Base-by-base conservation (phyloP, 345 rosid genomes). In the Lagerstroemia speciosa region DNA sequence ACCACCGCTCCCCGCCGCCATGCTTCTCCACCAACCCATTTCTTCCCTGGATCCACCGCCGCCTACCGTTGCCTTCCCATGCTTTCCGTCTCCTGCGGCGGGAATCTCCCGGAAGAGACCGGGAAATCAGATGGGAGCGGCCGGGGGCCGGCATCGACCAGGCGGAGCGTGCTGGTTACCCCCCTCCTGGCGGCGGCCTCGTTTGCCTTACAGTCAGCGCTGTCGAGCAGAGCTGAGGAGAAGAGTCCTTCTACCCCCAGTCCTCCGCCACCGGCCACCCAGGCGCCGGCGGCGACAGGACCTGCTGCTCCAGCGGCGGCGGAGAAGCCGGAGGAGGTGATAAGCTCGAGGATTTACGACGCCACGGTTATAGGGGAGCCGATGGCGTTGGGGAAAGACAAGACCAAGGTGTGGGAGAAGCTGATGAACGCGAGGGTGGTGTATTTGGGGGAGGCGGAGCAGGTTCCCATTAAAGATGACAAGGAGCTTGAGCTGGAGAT, bases 351-450 rank as follows among this genome's bases (percentile, higher is more conserved):
- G 72, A 91, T 90, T 32, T 87, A 93, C 61, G 96, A 93, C 66
- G 96, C 97, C 74, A 83, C 91, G 71, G 89, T 70, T 52, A 90
- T 90, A 0, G 98, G 98, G 62, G 98, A 93, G 88, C 98, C 96
- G 76, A 34, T 85, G 88, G 96, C 97, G 55, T 72, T 86, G 63
- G 93, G 94, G 68, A 93, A 84, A 81, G 96, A 87, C 33, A 93
- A 81, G 91, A 81, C 68, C 27, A 93, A 77, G 75, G 92, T 86
- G 62, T 89, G 93, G 96, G 98, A 90, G 79, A 93, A 85, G 93
- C 64, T 90, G 52, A 76, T 85, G 89, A 85, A 80, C 36, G 89
- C 92, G 32, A 82, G 94, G 84, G 78, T 93, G 62, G 89, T 89
- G 67, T 90, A 90, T 73, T 76, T 93, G 12, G 97, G 96, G 0